Evolutionary conservation across 768 basidiomycete species (phyloP), one percentile per base, ranked within the genome.

Genomic region (Lactarius quietus): DNA sequence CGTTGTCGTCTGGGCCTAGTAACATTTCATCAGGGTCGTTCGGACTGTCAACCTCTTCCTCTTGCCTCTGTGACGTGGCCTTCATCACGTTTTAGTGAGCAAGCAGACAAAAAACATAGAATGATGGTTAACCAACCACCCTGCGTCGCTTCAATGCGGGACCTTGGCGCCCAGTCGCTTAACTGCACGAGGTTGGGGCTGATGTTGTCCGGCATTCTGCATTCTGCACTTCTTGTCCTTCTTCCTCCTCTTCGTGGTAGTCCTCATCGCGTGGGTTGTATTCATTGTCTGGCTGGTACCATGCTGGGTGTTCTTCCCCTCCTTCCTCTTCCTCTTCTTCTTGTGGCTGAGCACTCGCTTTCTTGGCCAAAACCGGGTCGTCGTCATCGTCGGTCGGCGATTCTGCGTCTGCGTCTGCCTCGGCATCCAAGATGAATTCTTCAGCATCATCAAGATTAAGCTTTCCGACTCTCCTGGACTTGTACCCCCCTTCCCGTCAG

Each of bases 401-500:
- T 6, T 61, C 48, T 2, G 38, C n/a, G 10, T 38, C 35, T 28
- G 2, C 28, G n/a, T n/a, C n/a, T n/a, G n/a, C n/a, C 8, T 33
- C 33, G 33, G 33, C 33, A 51, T 52, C 29, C 6, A 52, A 26
- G 26, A 6, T 23, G 56, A 38, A 45, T 35, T 62, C 61, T 6
- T 59, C 48, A 8, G 33, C 33, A 3, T 53, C 56, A n/a, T 62
- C 56, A 23, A n/a, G n/a, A n/a, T 10, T n/a, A 20, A 51, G 10
- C 26, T 8, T 61, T 15, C 39, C 52, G 43, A 29, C 31, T 55
- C 65, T 67, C 59, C 61, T 67, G 33, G 5, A 31, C 18, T 0
- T 38, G 36, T 69, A 63, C 23, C 48, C 31, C 68, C 58, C 56
- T 69, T 71, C n/a, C 62, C 68, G 39, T 67, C 39, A 17, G 20